Percentiles rank a stretch among this genome's conserved stretches.
Conservation (phyloP, 306 rosid genomes). For the Cucumis melo region DNA sequence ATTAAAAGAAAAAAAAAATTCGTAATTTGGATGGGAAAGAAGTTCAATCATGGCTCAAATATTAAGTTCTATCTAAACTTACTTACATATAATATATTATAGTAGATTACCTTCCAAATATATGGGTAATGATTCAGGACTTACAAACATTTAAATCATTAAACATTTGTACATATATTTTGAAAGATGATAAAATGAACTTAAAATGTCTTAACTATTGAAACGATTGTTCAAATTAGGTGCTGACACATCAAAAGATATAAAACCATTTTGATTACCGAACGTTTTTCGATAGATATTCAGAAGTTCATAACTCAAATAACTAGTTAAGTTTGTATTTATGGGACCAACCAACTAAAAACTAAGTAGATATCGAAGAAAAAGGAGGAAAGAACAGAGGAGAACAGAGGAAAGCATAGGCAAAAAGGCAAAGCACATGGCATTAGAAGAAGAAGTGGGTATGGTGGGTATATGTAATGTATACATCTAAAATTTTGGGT, state of each 20-base stretch:
- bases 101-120: neutral
- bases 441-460: neutral
- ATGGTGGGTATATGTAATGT: neutral
- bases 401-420: neutral
- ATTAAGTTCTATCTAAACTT: no score
- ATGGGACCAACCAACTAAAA: neutral
- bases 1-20: no score
- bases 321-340: neutral
- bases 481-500: neutral
- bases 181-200: no score
- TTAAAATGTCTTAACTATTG: neutral
- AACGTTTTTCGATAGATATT: no score
- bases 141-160: neutral
- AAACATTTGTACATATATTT: no score
- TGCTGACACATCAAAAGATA: no score
- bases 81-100: no score
- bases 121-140: neutral
- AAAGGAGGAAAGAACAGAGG: neutral
- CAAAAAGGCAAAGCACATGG: neutral
- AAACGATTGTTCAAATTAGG: accelerated
- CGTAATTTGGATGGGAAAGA: no score
- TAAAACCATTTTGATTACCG: no score
- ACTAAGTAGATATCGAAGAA: neutral
- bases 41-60: no score
- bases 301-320: neutral